Percentiles rank a stretch among this genome's conserved stretches.
Evolutionary conservation across 1,284 basidiomycete genomes (phyloP).

Genomic region (Naganishia sp.): DNA sequence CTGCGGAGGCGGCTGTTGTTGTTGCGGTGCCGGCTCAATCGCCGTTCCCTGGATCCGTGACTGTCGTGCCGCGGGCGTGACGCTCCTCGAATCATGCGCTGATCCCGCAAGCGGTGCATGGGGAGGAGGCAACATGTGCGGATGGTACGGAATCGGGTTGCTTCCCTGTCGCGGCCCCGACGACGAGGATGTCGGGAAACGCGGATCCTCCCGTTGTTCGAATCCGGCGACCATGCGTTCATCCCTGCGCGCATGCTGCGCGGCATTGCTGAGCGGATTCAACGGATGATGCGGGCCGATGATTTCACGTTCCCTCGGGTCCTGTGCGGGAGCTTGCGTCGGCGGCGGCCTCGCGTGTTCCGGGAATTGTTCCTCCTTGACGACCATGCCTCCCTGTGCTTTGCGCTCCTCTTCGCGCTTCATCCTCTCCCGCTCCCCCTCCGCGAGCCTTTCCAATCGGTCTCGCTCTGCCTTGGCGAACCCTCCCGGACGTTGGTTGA

Average conservation of each 20-base stretch:
- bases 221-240: too few species aligned
- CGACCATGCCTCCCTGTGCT: background rate
- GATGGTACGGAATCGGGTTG: background rate
- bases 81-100: conserved; percentile 5
- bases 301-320: conserved; percentile 10
- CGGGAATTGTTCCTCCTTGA: conserved; percentile 17
- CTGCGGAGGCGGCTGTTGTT: background rate
- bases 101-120: background rate
- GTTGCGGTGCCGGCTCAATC: background rate
- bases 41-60: conserved; percentile 3
- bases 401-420: conserved; percentile 26
- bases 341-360: background rate
- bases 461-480: conserved; percentile 46
- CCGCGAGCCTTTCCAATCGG: conserved; percentile 25
- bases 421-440: conserved; percentile 29
- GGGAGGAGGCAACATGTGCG: background rate
- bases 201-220: background rate
- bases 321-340: conserved; percentile 15
- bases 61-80: background rate
- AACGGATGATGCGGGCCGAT: background rate
- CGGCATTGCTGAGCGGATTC: conserved; percentile 3
- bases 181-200: background rate
- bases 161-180: background rate
- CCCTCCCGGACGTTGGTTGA: conserved; percentile 59
- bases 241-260: background rate